Base-by-base conservation (phyloP, 169 alveolate species). In the Babesia gibsoni region DNA sequence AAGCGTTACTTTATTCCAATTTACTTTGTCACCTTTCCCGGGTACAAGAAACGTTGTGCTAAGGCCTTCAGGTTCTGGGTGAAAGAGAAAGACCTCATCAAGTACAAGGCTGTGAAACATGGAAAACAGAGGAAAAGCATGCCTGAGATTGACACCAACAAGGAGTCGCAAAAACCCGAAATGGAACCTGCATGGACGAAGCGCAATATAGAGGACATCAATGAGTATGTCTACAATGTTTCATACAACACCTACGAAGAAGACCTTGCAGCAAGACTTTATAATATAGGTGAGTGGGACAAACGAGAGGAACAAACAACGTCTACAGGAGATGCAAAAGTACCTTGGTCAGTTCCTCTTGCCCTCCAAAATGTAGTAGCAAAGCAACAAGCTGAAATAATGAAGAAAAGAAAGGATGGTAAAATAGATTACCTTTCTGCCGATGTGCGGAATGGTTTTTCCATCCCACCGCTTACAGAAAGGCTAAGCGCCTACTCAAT, bases 31-130 rank as follows among this genome's bases (percentile, higher is more conserved):
- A 12, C 82, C 8, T 78, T 78, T 50, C 87, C 87, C 23, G 87
- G 87, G 2, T 78, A 78, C 77, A 78, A 67, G 45, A 54, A 57
- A 32, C n/a, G 46, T 4, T 78, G 87, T 52, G 64, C 87, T 5
- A 78, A 61, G 29, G 16, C 59, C n/a, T 78, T 67, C 46, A 48
- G 87, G 42, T 78, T 78, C 69, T 78, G 87, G 87, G 87, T 78
- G 12, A 67, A 78, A 63, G 87, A 78, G 58, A 67, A 67, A 67
- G 87, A 78, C 49, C 67, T 78, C n/a, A 78, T 78, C 41, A 66
- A 66, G 52, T 68, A 35, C 52, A 46, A 68, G 14, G 14, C 73
- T 8, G 72, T 78, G 32, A 65, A n/a, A 18, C 46, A 14, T 3
- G 1, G 36, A 7, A 3, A 53, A 18, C 23, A 39, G 22, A 54